phyloP scores from a whole-genome alignment of 805 yeast genomes.

The Candida ascalaphidarum region DNA sequence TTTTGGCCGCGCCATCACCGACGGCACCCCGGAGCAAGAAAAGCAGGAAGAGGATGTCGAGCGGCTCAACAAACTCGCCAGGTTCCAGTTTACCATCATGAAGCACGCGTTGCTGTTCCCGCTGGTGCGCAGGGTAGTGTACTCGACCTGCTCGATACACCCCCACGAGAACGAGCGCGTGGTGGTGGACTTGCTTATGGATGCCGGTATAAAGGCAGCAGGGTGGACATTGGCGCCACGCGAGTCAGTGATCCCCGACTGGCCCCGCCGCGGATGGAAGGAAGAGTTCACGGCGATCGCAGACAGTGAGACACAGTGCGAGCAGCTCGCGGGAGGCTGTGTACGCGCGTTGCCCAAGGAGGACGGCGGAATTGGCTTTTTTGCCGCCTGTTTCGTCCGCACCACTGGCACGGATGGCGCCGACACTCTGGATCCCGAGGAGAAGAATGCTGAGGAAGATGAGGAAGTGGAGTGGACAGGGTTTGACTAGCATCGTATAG shows the following conservation, averaged over 20 bases:
- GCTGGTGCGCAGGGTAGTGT: conserved; percentile 66
- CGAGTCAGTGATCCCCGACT: conserved; percentile 60
- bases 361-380: conserved; percentile 99
- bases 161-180: conserved; percentile 92
- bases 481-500: conserved; percentile 1
- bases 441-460: background rate
- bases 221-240: conserved; percentile 73
- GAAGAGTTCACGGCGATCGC: conserved; percentile 52
- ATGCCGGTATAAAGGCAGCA: conserved; percentile 46
- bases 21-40: conserved; percentile 24
- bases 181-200: conserved; percentile 68
- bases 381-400: conserved; percentile 82
- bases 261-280: conserved; percentile 80
- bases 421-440: background rate
- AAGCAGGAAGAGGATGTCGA: conserved; percentile 45
- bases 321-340: conserved; percentile 69
- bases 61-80: conserved; percentile 65
- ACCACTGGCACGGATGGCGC: background rate
- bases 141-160: conserved; percentile 93
- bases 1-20: conserved; percentile 76
- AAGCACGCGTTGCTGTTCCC: conserved; percentile 86
- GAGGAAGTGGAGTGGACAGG: background rate
- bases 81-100: conserved; percentile 82
- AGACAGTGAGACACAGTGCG: conserved; percentile 28
- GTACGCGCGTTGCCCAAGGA: conserved; percentile 75